These are phyloP conservation scores for Zymoseptoria brevis DNA, from an alignment of 2,329 filamentous ascomycete species.

Conservation along the genomic window DNA sequence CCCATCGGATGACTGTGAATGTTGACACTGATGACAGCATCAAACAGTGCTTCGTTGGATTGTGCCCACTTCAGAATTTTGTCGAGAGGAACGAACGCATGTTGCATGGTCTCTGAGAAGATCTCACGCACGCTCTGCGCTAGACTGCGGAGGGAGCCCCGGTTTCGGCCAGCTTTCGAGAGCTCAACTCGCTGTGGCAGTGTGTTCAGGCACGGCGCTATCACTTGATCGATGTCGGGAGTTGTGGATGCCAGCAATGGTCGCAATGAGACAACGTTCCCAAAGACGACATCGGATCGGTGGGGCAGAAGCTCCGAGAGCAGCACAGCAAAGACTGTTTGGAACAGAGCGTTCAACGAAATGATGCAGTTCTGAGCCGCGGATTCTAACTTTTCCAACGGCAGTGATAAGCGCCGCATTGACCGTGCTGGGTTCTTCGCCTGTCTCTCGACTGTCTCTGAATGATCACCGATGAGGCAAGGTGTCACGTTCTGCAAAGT, in stretches of 20 bases:
- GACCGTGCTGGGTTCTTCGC: not conserved
- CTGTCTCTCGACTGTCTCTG: constrained; percentile 1
- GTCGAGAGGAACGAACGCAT: constrained; percentile 9
- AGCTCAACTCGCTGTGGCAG: constrained; percentile 7
- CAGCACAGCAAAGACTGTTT: constrained; percentile 6
- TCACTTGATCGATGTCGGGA: constrained; percentile 7
- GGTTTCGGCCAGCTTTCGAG: not conserved
- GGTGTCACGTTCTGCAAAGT: not conserved
- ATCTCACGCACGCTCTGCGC: not conserved
- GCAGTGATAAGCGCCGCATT: constrained; percentile 3
- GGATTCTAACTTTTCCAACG: not conserved
- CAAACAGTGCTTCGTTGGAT: constrained; percentile 10
- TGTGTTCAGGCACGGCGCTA: constrained; percentile 13
- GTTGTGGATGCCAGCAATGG: not conserved
- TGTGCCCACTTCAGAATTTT: constrained; percentile 8
- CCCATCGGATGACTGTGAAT: not conserved
- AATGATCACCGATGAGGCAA: not conserved
- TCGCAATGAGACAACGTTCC: constrained; percentile 10
- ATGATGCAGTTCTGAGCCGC: not conserved
- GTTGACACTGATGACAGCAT: constrained; percentile 8
- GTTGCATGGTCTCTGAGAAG: constrained; percentile 8
- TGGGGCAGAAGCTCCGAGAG: constrained; percentile 5
- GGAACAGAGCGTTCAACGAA: constrained; percentile 2
- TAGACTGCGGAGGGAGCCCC: not conserved
- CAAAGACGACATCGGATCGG: constrained; percentile 10